These are phyloP conservation scores for Pezicula neosporulosa DNA, from an alignment of 2,329 filamentous ascomycete species.

Conservation along the genomic window DNA sequence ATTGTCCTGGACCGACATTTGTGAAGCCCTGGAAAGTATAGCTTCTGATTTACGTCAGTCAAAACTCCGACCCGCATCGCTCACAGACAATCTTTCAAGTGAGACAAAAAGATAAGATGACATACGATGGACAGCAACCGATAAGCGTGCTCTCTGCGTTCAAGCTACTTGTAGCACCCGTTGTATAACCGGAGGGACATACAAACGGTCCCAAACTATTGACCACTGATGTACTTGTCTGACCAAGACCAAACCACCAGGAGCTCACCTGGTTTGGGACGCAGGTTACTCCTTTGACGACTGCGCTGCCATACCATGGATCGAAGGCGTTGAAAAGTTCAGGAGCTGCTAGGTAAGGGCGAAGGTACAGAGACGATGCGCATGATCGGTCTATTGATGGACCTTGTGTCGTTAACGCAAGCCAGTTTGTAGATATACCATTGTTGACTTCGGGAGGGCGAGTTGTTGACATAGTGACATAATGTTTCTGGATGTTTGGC, in stretches of 20 bases:
- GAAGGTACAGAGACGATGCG: conserved; percentile 8
- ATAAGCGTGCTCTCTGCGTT: conserved; percentile 8
- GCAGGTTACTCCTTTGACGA: conserved; percentile 7
- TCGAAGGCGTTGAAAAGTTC: conserved; percentile 10
- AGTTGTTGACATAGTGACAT: conserved; percentile 5
- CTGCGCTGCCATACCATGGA: conserved; percentile 5
- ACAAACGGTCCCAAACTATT: conserved; percentile 6
- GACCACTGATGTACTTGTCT: too few relatives aligned
- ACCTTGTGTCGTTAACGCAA: conserved; percentile 13
- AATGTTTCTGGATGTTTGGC: too few relatives aligned
- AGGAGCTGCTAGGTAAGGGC: background rate
- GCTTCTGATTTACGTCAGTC: too few relatives aligned
- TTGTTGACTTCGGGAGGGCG: conserved; percentile 8
- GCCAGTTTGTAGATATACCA: conserved; percentile 13
- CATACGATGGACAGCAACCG: conserved; percentile 13
- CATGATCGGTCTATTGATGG: conserved; percentile 6
- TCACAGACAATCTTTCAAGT: too few relatives aligned
- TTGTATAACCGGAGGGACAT: conserved; percentile 11
- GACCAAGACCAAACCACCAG: too few relatives aligned
- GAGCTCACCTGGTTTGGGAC: background rate
- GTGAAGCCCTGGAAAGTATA: too few relatives aligned
- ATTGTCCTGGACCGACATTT: too few relatives aligned
- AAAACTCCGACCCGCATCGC: too few relatives aligned
- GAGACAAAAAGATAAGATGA: background rate
- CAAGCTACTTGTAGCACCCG: conserved; percentile 4